phyloP scores from a whole-genome alignment of 768 basidiomycete genomes.

The Kwoniella dejecticola region DNA sequence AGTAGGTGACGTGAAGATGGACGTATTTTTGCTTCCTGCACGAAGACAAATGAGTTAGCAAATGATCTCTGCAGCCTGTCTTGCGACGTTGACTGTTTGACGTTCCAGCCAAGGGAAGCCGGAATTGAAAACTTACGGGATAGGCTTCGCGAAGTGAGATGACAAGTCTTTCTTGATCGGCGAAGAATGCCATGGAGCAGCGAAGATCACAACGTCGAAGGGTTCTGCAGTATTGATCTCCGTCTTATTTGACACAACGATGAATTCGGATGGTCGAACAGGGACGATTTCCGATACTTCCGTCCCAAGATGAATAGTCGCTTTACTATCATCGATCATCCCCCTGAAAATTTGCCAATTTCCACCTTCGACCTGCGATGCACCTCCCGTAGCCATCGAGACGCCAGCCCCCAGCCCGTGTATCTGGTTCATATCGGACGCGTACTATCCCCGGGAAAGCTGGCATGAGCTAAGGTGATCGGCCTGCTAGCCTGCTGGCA shows the following conservation, averaged over 20 bases:
- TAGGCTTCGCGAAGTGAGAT: constrained; percentile 24
- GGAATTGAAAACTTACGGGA: constrained; percentile 57
- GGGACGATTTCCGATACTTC: constrained; percentile 57
- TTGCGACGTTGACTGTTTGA: too few relatives aligned
- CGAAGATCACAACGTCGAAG: constrained; percentile 79
- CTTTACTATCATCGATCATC: constrained; percentile 71
- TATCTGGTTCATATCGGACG: constrained; percentile 68
- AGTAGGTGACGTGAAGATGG: constrained; percentile 81
- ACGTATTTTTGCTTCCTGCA: constrained; percentile 68
- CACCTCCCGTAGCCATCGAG: constrained; percentile 72
- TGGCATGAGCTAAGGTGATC: not conserved
- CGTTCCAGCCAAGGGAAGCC: too few relatives aligned
- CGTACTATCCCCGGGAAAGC: constrained; percentile 49
- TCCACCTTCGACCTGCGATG: constrained; percentile 70
- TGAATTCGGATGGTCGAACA: constrained; percentile 21
- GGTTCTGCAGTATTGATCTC: constrained; percentile 28
- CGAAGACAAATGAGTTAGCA: not conserved
- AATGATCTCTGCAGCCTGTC: not conserved
- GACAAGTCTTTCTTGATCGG: constrained; percentile 27
- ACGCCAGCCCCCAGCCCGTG: constrained; percentile 74
- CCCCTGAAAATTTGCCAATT: constrained; percentile 82
- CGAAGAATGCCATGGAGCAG: constrained; percentile 80
- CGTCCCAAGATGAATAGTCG: constrained; percentile 71
- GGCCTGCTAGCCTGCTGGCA: not conserved
- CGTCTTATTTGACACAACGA: constrained; percentile 37